A percentile compares a stretch with the other conserved stretches of the same genome.
Evolutionary conservation across 208 protist genomes (phyloP).

Genomic region (Spongospora subterranea): DNA sequence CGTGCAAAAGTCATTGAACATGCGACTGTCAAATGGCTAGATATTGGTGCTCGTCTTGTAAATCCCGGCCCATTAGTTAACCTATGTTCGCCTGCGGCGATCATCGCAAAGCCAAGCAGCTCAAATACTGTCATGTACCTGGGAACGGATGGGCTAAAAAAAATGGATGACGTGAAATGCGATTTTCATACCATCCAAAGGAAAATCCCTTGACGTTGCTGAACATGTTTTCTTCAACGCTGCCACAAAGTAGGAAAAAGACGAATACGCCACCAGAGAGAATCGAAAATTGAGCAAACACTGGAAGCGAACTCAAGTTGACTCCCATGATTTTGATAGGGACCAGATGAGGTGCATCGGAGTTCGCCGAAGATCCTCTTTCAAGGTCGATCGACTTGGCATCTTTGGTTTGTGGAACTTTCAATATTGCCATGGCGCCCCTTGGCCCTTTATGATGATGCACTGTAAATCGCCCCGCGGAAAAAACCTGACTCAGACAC

Average conservation of each 20-base stretch:
- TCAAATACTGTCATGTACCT: slow-evolving; percentile 55
- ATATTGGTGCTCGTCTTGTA: neutral
- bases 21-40: slow-evolving; percentile 51
- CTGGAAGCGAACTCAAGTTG: neutral
- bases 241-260: slow-evolving; percentile 45
- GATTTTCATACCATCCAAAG: slow-evolving; percentile 19
- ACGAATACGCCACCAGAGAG: slow-evolving; percentile 5
- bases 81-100: neutral
- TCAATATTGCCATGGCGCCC: too few relatives aligned
- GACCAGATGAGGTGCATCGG: neutral
- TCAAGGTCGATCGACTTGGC: too few relatives aligned
- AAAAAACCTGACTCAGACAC: too few relatives aligned
- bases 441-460: too few relatives aligned
- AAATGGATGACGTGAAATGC: neutral
- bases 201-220: slow-evolving; percentile 7
- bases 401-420: too few relatives aligned
- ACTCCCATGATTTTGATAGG: neutral
- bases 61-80: neutral
- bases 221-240: slow-evolving; percentile 48
- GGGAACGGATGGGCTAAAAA: neutral
- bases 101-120: slow-evolving; percentile 40
- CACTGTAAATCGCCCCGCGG: too few relatives aligned
- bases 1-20: slow-evolving; percentile 31
- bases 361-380: neutral
- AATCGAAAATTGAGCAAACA: neutral